These are phyloP conservation scores for Drechslerella coelobrocha DNA, from an alignment of 2,329 filamentous ascomycete species.

Conservation along the genomic window DNA sequence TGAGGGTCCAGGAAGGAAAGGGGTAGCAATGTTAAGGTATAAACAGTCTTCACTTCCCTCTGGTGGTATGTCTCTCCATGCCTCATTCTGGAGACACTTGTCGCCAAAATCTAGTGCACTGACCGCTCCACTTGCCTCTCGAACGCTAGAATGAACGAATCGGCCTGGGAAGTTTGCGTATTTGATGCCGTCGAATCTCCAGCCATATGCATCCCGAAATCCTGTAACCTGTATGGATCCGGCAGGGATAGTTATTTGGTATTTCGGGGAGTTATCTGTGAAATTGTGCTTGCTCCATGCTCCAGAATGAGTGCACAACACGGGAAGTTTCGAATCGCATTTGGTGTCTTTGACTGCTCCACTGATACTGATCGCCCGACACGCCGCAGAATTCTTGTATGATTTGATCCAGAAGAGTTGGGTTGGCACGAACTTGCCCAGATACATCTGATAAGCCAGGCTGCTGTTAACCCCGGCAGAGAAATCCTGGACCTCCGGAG, in stretches of 20 bases:
- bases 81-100: conserved; percentile 59
- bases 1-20: no score
- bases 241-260: conserved; percentile 58
- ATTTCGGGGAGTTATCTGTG: conserved; percentile 57
- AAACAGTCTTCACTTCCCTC: conserved; percentile 61
- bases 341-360: conserved; percentile 53
- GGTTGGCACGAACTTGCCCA: conserved; percentile 50
- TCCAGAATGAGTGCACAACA: conserved; percentile 60
- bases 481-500: conserved; percentile 16
- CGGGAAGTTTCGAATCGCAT: conserved; percentile 55
- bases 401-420: conserved; percentile 58
- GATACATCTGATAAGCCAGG: conserved; percentile 56
- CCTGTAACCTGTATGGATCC: conserved; percentile 57
- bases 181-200: conserved; percentile 64
- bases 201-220: conserved; percentile 61
- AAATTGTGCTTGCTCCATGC: conserved; percentile 56
- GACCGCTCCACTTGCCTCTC: conserved; percentile 57
- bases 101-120: conserved; percentile 58
- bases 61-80: conserved; percentile 54
- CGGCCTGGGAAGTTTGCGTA: conserved; percentile 61
- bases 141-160: conserved; percentile 60
- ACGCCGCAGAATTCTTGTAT: not conserved
- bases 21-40: conserved; percentile 62
- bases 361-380: conserved; percentile 54
- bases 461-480: conserved; percentile 55